Base-by-base conservation (phyloP, 2,329 filamentous ascomycete species). In the Phaeosphaeria sp. region DNA sequence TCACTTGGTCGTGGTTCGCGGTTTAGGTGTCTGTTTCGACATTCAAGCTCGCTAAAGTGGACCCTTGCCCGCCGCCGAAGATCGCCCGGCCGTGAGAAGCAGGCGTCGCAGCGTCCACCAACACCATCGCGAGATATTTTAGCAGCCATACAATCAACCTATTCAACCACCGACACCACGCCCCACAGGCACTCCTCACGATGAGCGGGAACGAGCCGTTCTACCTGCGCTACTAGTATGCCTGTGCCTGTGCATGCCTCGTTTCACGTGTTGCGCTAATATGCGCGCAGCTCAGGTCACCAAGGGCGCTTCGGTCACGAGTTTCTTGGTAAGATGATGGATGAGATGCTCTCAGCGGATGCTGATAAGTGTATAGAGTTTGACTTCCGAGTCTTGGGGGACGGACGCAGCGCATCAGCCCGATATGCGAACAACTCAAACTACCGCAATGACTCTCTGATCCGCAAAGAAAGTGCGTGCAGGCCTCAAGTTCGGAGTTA, bases 401-500 rank as follows among this genome's bases (percentile, higher is more conserved):
- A 99, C 77, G 95, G 95, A 51, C 88, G 92, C 60, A 97, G 93
- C 75, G 95, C 95, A 7, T 91, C 95, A 51, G 93, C 94, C 30
- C 89, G 95, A 79, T 99, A 99, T 81, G 95, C 95, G 64, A 99
- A 99, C 84, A 99, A 99, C 80, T 98, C 94, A 56, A 99, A 99
- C 81, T 99, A 99, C 81, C 89, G 95, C 74, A 99, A 99, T 80
- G 95, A 99, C 77, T 97, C 93, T 63, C 83, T 99, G 68, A 99
- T 99, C 75, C 91, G 95, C 65, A 99, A 99, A 93, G 95, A 99
- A 83, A 99, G 95, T 97, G 83, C 69, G 93, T 79, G 18, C 21
- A 17, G 25, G 20, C 27, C 3, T 18, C 4, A 21, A 39, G 17
- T 4, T 13, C 6, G 6, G 7, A 6, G 11, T 24, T 13, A 13